These are phyloP conservation scores for Trichodelitschia bisporula DNA, from an alignment of 495 filamentous ascomycete genomes.

Conservation along the genomic window DNA sequence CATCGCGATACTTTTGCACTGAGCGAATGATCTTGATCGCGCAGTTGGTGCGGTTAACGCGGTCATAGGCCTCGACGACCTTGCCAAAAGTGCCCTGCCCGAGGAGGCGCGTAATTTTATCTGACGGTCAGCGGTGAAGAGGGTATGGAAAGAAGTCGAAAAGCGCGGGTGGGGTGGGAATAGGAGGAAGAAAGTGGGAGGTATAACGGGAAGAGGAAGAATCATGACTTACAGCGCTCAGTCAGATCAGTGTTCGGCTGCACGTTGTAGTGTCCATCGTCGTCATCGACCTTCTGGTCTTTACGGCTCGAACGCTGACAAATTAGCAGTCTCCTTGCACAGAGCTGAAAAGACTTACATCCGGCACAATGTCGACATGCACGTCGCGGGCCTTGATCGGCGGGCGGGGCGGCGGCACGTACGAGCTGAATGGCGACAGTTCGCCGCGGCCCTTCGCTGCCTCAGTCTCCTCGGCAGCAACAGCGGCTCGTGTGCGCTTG, in stretches of 20 bases:
- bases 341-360: slow-evolving; percentile 34
- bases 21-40: slow-evolving; percentile 96
- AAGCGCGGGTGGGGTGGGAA: too few species aligned
- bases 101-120: slow-evolving; percentile 65
- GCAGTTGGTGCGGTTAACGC: slow-evolving; percentile 44
- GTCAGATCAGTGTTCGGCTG: slow-evolving; percentile 60
- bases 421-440: slow-evolving; percentile 43
- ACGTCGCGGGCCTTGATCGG: slow-evolving; percentile 85
- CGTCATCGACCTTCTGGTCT: slow-evolving; percentile 57
- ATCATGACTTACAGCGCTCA: slow-evolving; percentile 60
- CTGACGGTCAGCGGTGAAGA: too few species aligned
- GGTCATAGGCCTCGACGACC: slow-evolving; percentile 79
- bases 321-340: slow-evolving; percentile 1
- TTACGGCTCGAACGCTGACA: slow-evolving; percentile 20
- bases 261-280: slow-evolving; percentile 92
- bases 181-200: too few species aligned
- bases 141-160: too few species aligned
- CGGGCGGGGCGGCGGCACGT: slow-evolving; percentile 65
- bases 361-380: slow-evolving; percentile 50
- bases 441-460: slow-evolving; percentile 42
- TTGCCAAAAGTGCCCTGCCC: slow-evolving; percentile 97
- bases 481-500: slow-evolving; percentile 58
- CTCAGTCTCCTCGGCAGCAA: slow-evolving; percentile 39
- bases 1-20: slow-evolving; percentile 93
- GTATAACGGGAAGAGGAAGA: too few species aligned